Evolutionary conservation across 495 filamentous ascomycete genomes (phyloP).

Genomic region (Xylaria palmicola): DNA sequence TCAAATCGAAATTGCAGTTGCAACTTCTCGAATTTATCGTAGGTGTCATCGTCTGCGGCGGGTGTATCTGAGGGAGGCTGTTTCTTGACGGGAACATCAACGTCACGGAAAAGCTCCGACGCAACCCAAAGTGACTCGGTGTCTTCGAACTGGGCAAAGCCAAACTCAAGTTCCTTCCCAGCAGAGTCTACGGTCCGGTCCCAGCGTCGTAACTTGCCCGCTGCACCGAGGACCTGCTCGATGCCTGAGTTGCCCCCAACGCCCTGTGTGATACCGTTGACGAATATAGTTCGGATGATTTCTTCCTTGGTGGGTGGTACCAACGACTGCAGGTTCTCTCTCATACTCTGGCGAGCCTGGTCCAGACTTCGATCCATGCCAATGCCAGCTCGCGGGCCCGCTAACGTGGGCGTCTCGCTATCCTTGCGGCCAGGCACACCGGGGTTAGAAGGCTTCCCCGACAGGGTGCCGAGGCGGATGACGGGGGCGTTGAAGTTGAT

Average conservation of each 20-base stretch:
- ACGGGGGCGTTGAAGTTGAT: constrained; percentile 98
- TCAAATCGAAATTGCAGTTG: constrained; percentile 78
- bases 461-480: constrained; percentile 79
- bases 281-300: constrained; percentile 83
- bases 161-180: constrained; percentile 78
- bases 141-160: constrained; percentile 96
- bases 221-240: constrained; percentile 75
- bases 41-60: constrained; percentile 46
- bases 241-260: constrained; percentile 75
- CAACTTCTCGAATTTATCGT: constrained; percentile 64
- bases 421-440: constrained; percentile 41
- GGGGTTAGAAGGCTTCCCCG: constrained; percentile 61
- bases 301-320: constrained; percentile 88
- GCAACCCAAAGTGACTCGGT: constrained; percentile 83
- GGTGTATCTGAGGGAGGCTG: constrained; percentile 51
- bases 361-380: constrained; percentile 65
- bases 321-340: constrained; percentile 74
- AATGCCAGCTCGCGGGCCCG: constrained; percentile 63
- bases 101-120: constrained; percentile 79
- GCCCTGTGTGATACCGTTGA: constrained; percentile 81
- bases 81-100: constrained; percentile 81
- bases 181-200: constrained; percentile 58
- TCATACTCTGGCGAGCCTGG: constrained; percentile 63
- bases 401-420: constrained; percentile 39
- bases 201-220: constrained; percentile 82